These are phyloP conservation scores for Picocystis sp. DNA, from an alignment of 163 green algal species.

Conservation along the genomic window DNA sequence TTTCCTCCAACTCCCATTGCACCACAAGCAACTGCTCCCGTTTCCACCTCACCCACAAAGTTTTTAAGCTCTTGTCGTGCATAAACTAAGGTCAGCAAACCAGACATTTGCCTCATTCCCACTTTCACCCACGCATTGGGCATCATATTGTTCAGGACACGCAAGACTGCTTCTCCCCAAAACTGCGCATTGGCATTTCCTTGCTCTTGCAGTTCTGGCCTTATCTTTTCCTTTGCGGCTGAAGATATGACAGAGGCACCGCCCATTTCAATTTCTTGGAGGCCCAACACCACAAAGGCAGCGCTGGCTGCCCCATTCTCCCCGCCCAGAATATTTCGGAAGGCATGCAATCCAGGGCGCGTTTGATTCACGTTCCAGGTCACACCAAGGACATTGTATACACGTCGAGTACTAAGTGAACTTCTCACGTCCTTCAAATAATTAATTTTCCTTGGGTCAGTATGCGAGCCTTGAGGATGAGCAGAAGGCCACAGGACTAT, in stretches of 20 bases:
- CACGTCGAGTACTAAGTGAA: not conserved
- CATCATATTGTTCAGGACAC: not conserved
- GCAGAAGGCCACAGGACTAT: slow-evolving; percentile 25
- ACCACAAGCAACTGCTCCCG: slow-evolving; percentile 58
- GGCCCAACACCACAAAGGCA: slow-evolving; percentile 47
- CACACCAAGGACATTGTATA: slow-evolving; percentile 18
- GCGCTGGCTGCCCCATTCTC: slow-evolving; percentile 16
- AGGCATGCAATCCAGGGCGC: slow-evolving; percentile 6
- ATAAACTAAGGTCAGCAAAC: slow-evolving; percentile 64
- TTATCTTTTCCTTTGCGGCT: slow-evolving; percentile 41
- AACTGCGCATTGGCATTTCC: slow-evolving; percentile 56
- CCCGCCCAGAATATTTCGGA: no score
- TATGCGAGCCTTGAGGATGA: slow-evolving; percentile 9
- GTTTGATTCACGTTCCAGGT: slow-evolving; percentile 77
- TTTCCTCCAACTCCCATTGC: slow-evolving; percentile 83
- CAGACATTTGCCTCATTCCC: slow-evolving; percentile 60
- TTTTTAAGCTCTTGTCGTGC: slow-evolving; percentile 17
- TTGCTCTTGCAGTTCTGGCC: slow-evolving; percentile 37
- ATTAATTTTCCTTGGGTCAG: slow-evolving; percentile 9
- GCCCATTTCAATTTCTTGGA: slow-evolving; percentile 92
- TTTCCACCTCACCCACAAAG: slow-evolving; percentile 44
- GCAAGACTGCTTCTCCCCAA: slow-evolving; percentile 22
- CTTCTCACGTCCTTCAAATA: slow-evolving; percentile 7
- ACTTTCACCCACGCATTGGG: slow-evolving; percentile 26
- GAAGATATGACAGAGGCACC: slow-evolving; percentile 52